These are phyloP conservation scores for Cyathus striatus DNA, from an alignment of 768 basidiomycete species.

Conservation along the genomic window DNA sequence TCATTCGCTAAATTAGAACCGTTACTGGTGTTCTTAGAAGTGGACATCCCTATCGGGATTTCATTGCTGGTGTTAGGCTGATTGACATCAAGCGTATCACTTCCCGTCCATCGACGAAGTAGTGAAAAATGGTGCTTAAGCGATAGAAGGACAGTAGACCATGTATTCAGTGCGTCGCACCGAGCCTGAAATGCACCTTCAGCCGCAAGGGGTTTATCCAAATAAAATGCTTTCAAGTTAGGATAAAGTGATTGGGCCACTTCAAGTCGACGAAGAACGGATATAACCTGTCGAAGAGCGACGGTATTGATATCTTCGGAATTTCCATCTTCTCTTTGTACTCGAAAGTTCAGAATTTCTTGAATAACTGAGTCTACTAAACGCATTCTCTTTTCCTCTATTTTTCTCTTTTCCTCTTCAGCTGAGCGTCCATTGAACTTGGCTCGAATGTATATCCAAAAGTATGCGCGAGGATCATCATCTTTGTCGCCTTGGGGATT, in stretches of 20 bases:
- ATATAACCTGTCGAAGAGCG: slow-evolving; percentile 58
- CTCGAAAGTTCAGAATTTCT: slow-evolving; percentile 75
- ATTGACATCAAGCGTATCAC: slow-evolving; percentile 84
- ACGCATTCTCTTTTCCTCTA: slow-evolving; percentile 81
- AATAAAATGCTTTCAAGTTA: slow-evolving; percentile 70
- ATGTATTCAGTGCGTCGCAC: slow-evolving; percentile 85
- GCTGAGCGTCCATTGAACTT: slow-evolving; percentile 75
- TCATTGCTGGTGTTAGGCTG: slow-evolving; percentile 71
- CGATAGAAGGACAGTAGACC: slow-evolving; percentile 85
- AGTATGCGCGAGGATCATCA: slow-evolving; percentile 58
- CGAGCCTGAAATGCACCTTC: slow-evolving; percentile 70
- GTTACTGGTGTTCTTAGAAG: slow-evolving; percentile 13
- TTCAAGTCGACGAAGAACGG: slow-evolving; percentile 70
- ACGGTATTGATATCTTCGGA: slow-evolving; percentile 29
- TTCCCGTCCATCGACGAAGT: slow-evolving; percentile 91
- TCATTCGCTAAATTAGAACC: slow-evolving; percentile 29
- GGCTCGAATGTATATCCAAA: slow-evolving; percentile 91
- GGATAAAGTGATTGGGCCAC: slow-evolving; percentile 86
- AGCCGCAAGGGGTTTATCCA: slow-evolving; percentile 70
- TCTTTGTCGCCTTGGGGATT: slow-evolving; percentile 72
- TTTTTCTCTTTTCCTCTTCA: slow-evolving; percentile 73
- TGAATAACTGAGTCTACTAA: slow-evolving; percentile 80
- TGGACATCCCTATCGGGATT: slow-evolving; percentile 30
- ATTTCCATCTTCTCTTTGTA: slow-evolving; percentile 32
- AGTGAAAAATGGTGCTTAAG: slow-evolving; percentile 77